Conservation (phyloP, 805 yeast genomes). For the Sugiyamaella smithiae region DNA sequence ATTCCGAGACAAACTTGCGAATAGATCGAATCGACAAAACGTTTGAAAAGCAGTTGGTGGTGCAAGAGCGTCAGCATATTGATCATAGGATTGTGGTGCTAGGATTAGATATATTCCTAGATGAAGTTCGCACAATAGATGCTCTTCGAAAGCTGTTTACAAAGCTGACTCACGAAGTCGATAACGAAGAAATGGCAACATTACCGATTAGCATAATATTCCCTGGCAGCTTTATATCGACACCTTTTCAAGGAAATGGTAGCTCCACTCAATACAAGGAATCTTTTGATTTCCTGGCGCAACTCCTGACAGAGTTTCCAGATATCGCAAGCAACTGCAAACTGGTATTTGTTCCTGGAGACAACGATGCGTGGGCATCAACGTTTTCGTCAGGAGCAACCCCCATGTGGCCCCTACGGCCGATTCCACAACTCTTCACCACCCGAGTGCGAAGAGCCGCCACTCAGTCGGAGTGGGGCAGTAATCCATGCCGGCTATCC, state of each 20-base stretch:
- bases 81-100: conserved; percentile 63
- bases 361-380: conserved; percentile 91
- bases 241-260: conserved; percentile 59
- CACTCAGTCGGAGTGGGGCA: conserved; percentile 53
- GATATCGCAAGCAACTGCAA: conserved; percentile 50
- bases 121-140: conserved; percentile 54
- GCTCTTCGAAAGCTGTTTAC: conserved; percentile 63
- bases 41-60: conserved; percentile 52
- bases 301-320: conserved; percentile 58
- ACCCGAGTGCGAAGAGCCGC: conserved; percentile 57
- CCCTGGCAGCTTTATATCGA: conserved; percentile 74
- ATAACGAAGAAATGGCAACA: conserved; percentile 32
- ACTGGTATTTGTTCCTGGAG: conserved; percentile 79
- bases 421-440: conserved; percentile 70
- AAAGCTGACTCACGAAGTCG: conserved; percentile 31
- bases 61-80: conserved; percentile 53
- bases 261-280: conserved; percentile 48
- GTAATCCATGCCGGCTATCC: conserved; percentile 76
- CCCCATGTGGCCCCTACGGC: conserved; percentile 66
- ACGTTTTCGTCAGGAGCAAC: conserved; percentile 59
- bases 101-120: conserved; percentile 73
- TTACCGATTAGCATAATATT: conserved; percentile 70
- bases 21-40: conserved; percentile 56
- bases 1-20: conserved; percentile 17
- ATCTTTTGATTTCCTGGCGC: conserved; percentile 73